phyloP scores from a whole-genome alignment of 805 yeast genomes.

The Ogataea paraovalis region DNA sequence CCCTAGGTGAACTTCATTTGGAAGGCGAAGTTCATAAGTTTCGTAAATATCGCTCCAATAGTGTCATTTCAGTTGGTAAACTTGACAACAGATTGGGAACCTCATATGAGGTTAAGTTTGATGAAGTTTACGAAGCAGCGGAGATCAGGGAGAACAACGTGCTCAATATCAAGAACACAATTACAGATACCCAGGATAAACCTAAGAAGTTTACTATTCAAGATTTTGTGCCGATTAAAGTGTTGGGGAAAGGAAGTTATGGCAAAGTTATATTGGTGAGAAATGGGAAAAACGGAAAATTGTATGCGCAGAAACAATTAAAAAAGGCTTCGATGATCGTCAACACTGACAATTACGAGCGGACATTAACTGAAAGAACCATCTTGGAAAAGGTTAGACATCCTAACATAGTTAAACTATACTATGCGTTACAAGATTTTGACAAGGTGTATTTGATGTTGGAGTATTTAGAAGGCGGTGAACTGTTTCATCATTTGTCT shows the following conservation, averaged over 20 bases:
- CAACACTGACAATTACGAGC: slow-evolving; percentile 51
- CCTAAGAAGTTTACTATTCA: slow-evolving; percentile 21
- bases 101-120: slow-evolving; percentile 48
- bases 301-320: slow-evolving; percentile 84
- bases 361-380: slow-evolving; percentile 76
- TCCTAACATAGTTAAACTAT: slow-evolving; percentile 77
- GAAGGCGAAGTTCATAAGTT: slow-evolving; percentile 14
- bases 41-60: slow-evolving; percentile 26
- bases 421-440: slow-evolving; percentile 79
- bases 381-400: slow-evolving; percentile 70
- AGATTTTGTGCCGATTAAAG: slow-evolving; percentile 76
- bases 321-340: slow-evolving; percentile 78
- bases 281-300: slow-evolving; percentile 54
- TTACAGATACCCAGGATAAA: neutral
- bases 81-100: slow-evolving; percentile 38
- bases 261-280: slow-evolving; percentile 81
- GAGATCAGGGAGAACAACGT: slow-evolving; percentile 20
- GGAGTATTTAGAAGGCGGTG: slow-evolving; percentile 89
- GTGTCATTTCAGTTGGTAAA: slow-evolving; percentile 30
- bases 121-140: slow-evolving; percentile 32
- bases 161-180: slow-evolving; percentile 1
- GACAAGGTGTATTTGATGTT: slow-evolving; percentile 69
- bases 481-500: slow-evolving; percentile 63
- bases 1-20: neutral
- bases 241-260: slow-evolving; percentile 83